Conservation (phyloP, 2,329 filamentous ascomycete genomes). For the Monilinia fructigena region DNA sequence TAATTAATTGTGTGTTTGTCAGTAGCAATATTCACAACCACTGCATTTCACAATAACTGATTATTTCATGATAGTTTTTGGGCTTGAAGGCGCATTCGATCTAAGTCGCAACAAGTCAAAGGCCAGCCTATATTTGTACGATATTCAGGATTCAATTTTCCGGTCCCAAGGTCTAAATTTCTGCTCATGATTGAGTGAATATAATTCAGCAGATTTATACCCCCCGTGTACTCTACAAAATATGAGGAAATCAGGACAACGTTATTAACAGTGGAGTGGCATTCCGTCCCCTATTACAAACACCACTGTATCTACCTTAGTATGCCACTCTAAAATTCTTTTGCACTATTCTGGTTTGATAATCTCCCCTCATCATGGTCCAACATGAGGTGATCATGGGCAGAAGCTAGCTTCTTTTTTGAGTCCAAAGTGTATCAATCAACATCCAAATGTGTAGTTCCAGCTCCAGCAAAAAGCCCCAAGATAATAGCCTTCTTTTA, state of each 20-base stretch:
- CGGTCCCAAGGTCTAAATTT: neutral
- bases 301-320: too few species aligned
- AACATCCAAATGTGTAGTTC: too few species aligned
- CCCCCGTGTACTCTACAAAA: neutral
- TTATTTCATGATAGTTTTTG: neutral
- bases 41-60: neutral
- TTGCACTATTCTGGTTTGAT: too few species aligned
- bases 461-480: too few species aligned
- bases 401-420: too few species aligned
- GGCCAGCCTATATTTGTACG: neutral
- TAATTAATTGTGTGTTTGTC: neutral
- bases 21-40: neutral
- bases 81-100: neutral
- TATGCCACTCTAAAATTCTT: too few species aligned
- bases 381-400: too few species aligned
- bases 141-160: neutral
- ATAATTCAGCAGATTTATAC: neutral
- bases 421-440: too few species aligned
- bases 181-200: neutral
- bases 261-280: too few species aligned
- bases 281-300: too few species aligned
- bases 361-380: too few species aligned
- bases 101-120: neutral
- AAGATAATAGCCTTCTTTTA: too few species aligned
- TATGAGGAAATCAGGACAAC: neutral